Evolutionary conservation across 257 asterid genomes (phyloP), one percentile per base, ranked within the genome.

Genomic region (Salvia miltiorrhiza): DNA sequence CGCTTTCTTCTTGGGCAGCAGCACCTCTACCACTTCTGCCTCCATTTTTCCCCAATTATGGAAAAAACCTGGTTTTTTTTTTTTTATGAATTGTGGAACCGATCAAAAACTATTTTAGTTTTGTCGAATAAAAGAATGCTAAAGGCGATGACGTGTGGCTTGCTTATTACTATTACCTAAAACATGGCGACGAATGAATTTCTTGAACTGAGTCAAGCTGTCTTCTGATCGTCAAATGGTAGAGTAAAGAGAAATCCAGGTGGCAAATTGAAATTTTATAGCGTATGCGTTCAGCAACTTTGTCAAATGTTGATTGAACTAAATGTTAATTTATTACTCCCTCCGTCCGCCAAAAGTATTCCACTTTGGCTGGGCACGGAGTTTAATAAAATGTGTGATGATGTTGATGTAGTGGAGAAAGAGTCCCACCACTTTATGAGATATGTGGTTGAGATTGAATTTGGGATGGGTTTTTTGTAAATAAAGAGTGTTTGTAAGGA

Each of bases 1-100:
- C 35, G 85, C 21, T 35, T 73, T 72, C 66, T 63, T 48, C 26
- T 72, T 79, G 4, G 72, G 32, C 14, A 72, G 3, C 0, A 83
- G 41, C 60, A 75, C 14, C 70, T 80, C 77, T 8, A 62, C 59
- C 48, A 70, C 85, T 44, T 73, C 80, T 24, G 68, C 80, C 80
- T 84, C 89, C 89, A 84, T 84, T 28, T n/a, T 7, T 13, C 44
- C 24, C 4, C 35, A 35, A 2, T 65, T 41, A 32, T 37, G 56
- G 71, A 44, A 26, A 41, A 59, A 26, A 26, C 50, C 8, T 28
- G 1, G 5, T 19, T 13, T 19, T 44, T 12, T 73, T 19, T 13
- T 26, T 53, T 17, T 73, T 65, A 68, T 26, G 59, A 23, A 3
- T 35, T 5, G 2, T 3, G 61, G 21, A 13, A 3, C 9, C 44